Evolutionary conservation across 805 yeast species (phyloP).

Genomic region (Ogataea angusta): DNA sequence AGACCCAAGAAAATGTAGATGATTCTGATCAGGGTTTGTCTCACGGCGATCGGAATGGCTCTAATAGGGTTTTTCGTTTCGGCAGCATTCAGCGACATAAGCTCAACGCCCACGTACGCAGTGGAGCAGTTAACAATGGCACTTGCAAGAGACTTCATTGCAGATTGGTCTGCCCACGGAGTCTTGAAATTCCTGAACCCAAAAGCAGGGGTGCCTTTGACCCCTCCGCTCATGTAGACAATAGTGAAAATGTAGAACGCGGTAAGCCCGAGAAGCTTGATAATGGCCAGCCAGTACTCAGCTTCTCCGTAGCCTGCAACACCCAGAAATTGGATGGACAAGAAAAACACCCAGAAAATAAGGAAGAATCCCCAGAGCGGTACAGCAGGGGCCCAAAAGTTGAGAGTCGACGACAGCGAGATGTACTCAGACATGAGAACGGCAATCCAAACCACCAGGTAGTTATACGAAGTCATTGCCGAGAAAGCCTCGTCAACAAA

Average conservation of each 20-base stretch:
- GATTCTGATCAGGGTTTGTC: conserved; percentile 54
- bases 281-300: conserved; percentile 50
- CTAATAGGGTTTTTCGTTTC: conserved; percentile 57
- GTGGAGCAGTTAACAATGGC: conserved; percentile 62
- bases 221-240: conserved; percentile 32
- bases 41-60: conserved; percentile 56
- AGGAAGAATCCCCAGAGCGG: conserved; percentile 55
- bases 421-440: conserved; percentile 52
- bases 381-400: conserved; percentile 47
- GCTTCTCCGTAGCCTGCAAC: conserved; percentile 54
- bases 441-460: conserved; percentile 51
- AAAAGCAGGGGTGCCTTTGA: conserved; percentile 28
- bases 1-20: conserved; percentile 51
- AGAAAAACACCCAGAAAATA: conserved; percentile 49
- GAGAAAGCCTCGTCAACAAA: conserved; percentile 52
- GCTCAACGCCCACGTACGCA: conserved; percentile 69
- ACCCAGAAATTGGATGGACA: conserved; percentile 46
- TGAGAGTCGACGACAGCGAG: conserved; percentile 45
- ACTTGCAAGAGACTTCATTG: conserved; percentile 27
- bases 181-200: conserved; percentile 36
- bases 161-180: conserved; percentile 58
- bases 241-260: conserved; percentile 45
- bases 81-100: conserved; percentile 51
- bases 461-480: conserved; percentile 47
- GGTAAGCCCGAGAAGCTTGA: conserved; percentile 35